Conservation (phyloP, 2,329 filamentous ascomycete species). For the Epichloe uncinata region DNA sequence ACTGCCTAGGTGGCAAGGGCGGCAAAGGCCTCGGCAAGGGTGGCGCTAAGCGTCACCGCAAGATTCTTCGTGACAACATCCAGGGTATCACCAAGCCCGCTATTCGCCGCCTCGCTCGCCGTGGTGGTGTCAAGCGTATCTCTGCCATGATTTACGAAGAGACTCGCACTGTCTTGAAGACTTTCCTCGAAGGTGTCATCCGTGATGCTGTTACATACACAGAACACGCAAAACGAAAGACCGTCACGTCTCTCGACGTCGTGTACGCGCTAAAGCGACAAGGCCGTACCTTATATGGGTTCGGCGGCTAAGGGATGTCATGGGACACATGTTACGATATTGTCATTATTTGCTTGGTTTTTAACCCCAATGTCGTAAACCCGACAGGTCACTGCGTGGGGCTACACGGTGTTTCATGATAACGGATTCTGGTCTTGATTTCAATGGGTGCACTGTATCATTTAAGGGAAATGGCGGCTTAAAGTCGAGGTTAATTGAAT, state of each 20-base stretch:
- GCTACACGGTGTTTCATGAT: constrained; percentile 23
- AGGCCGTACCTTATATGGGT: constrained; percentile 71
- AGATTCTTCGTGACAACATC: constrained; percentile 99
- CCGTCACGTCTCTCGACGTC: constrained; percentile 56
- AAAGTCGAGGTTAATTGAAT: constrained; percentile 19
- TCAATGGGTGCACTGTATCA: constrained; percentile 27
- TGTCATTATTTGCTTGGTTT: constrained; percentile 8
- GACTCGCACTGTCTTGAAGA: constrained; percentile 65
- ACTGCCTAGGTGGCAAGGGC: constrained; percentile 69
- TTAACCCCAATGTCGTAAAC: neutral
- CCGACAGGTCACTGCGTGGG: constrained; percentile 6
- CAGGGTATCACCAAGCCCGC: constrained; percentile 98
- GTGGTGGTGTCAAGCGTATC: constrained; percentile 99
- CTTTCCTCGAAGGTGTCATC: constrained; percentile 64
- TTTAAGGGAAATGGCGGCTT: constrained; percentile 23
- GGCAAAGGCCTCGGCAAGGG: constrained; percentile 98
- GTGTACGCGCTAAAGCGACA: constrained; percentile 57
- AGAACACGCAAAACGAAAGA: constrained; percentile 72
- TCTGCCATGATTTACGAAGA: constrained; percentile 84
- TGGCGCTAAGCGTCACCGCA: constrained; percentile 95
- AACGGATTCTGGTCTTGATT: constrained; percentile 18
- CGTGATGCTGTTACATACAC: constrained; percentile 68
- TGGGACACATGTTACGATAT: constrained; percentile 23
- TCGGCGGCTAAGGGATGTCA: constrained; percentile 53
- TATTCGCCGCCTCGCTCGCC: constrained; percentile 93